Percentiles rank a stretch among this genome's conserved stretches.
Evolutionary conservation across 148 eudicot genomes (phyloP).

Genomic region (Rhododendron griersonianum): DNA sequence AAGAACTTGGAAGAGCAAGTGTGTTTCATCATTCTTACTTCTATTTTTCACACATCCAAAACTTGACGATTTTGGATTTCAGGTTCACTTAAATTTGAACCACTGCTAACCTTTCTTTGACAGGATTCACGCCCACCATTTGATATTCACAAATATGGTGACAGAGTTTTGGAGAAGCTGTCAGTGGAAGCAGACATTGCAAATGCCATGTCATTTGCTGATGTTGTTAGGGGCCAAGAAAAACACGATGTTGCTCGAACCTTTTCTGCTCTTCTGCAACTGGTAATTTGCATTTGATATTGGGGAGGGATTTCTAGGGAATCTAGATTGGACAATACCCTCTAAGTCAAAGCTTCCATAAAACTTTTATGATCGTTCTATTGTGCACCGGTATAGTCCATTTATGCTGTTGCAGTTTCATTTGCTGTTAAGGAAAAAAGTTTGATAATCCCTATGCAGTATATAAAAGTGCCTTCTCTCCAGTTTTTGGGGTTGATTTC

Average conservation of each 20-base stretch:
- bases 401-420: background rate
- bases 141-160: slow-evolving; percentile 84
- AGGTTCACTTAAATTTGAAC: slow-evolving; percentile 2
- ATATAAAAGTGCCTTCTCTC: background rate
- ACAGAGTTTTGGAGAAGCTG: slow-evolving; percentile 55
- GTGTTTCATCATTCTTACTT: slow-evolving; percentile 2
- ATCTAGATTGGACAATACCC: background rate
- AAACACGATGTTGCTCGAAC: slow-evolving; percentile 87
- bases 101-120: slow-evolving; percentile 4
- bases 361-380: background rate
- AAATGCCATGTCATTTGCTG: slow-evolving; percentile 43
- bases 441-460: background rate
- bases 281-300: slow-evolving; percentile 37
- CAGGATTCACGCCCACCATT: slow-evolving; percentile 88
- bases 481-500: background rate
- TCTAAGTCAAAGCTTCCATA: background rate
- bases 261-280: slow-evolving; percentile 84
- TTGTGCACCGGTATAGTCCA: background rate
- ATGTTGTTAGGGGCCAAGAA: slow-evolving; percentile 70
- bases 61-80: background rate
- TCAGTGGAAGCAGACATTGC: slow-evolving; percentile 32
- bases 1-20: slow-evolving; percentile 79
- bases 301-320: background rate
- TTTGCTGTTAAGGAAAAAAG: background rate
- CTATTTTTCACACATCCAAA: background rate